Conservation (phyloP, 2,329 filamentous ascomycete genomes). For the Neofusicoccum kwambonambiense region DNA sequence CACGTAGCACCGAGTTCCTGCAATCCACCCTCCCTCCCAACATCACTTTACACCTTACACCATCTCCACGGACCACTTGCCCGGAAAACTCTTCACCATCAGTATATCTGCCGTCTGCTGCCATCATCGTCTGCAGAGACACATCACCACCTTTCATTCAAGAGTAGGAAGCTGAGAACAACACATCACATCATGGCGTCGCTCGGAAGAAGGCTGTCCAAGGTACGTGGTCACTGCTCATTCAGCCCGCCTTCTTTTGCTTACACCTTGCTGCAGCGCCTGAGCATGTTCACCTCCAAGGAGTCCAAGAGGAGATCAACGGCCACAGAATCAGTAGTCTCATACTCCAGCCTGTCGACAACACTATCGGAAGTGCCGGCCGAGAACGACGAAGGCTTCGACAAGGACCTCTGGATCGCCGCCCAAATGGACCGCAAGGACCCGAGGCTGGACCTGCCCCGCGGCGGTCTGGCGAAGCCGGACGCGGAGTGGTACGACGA, state of each 20-base stretch:
- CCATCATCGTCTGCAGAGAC: background rate
- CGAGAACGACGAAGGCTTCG: slow-evolving; percentile 3
- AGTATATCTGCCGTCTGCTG: background rate
- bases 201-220: slow-evolving; percentile 1
- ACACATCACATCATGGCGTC: background rate
- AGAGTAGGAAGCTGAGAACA: background rate
- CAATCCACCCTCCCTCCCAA: background rate
- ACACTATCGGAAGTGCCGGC: slow-evolving; percentile 2
- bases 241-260: background rate
- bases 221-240: background rate
- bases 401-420: slow-evolving; percentile 11
- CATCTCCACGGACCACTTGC: no score
- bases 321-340: background rate
- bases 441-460: background rate
- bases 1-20: background rate
- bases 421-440: slow-evolving; percentile 2
- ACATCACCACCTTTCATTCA: background rate
- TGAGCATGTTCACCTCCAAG: background rate
- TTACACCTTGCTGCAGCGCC: background rate
- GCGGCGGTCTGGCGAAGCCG: slow-evolving; percentile 7
- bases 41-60: background rate
- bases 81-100: background rate
- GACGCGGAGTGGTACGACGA: slow-evolving; percentile 2
- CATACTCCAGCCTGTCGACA: slow-evolving; percentile 6
- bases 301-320: background rate